phyloP scores from a whole-genome alignment of 2,329 filamentous ascomycete species.

The Aureobasidium mangrovei region DNA sequence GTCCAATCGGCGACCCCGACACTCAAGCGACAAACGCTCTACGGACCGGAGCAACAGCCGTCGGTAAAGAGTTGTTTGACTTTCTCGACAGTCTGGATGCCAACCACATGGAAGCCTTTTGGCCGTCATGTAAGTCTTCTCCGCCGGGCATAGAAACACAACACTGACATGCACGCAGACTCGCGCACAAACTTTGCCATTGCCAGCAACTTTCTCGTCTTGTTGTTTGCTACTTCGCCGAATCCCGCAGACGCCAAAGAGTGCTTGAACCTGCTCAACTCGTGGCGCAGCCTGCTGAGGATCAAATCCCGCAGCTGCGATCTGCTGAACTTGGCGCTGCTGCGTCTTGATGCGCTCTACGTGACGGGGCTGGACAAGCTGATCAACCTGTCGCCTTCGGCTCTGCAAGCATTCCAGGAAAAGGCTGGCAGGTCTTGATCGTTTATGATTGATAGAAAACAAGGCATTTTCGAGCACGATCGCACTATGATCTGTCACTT shows the following conservation, averaged over 20 bases:
- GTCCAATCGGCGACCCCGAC: slow-evolving; percentile 28
- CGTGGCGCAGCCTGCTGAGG: slow-evolving; percentile 25
- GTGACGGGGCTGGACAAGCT: slow-evolving; percentile 24
- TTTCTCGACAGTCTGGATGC: slow-evolving; percentile 25
- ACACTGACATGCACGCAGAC: slow-evolving; percentile 18
- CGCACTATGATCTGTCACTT: no score
- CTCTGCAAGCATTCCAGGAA: slow-evolving; percentile 19
- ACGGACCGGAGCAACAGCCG: slow-evolving; percentile 25
- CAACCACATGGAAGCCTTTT: slow-evolving; percentile 27
- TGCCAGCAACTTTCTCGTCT: slow-evolving; percentile 26
- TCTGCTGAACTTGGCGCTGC: slow-evolving; percentile 26
- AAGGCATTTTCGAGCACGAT: background rate
- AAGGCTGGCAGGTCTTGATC: background rate
- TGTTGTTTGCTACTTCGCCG: slow-evolving; percentile 27
- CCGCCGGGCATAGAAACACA: background rate
- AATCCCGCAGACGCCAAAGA: slow-evolving; percentile 23
- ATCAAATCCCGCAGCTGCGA: slow-evolving; percentile 28
- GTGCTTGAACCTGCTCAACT: slow-evolving; percentile 23
- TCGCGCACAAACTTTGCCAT: slow-evolving; percentile 29
- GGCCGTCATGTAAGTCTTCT: slow-evolving; percentile 25
- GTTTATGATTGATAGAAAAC: background rate
- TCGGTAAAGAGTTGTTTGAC: slow-evolving; percentile 25
- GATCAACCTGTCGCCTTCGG: slow-evolving; percentile 25
- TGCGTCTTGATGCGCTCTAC: slow-evolving; percentile 25
- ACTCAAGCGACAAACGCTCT: slow-evolving; percentile 24